Evolutionary conservation across 2,329 filamentous ascomycete species (phyloP), one percentile per base, ranked within the genome.

Genomic region (Eurotiales sp.): DNA sequence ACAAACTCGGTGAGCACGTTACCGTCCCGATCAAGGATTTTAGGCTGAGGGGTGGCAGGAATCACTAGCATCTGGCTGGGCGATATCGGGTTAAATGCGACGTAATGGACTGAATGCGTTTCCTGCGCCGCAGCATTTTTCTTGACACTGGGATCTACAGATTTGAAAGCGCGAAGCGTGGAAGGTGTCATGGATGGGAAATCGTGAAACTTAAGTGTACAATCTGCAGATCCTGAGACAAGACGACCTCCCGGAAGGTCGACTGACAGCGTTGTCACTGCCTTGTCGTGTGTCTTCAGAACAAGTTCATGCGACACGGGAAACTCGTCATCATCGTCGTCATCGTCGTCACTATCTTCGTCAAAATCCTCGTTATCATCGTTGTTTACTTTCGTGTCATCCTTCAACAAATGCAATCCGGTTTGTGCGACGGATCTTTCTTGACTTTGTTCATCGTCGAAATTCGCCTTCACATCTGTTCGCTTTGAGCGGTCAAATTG

Each of bases 121-220:
- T 97, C 93, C 32, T 86, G 80, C 50, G 78, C 83, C 4, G 86
- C 79, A 3, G 83, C 80, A 40, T 78, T 70, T 66, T 95, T 96
- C 23, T 84, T 82, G 46, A 84, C 82, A 61, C 86, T 91, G 0
- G 93, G 92, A 64, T 99, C 92, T 43, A 97, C 79, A 8, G 86
- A 91, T 64, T 90, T 90, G 78, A 99, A 99, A 1, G 93, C 90
- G 61, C 92, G 87, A 46, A 99, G 80, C 0, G 93, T 97, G 4
- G 90, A 93, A 1, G 91, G 90, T 0, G 92, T 96, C 86, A 99
- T 95, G 42, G 91, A 88, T 2, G 91, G 84, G 67, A 99, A 95
- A 67, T 99, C 92, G 72, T 96, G 90, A 15, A 99, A 78, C 66
- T 96, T 97, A 62, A 97, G 75, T 1, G 84, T 88, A 69, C 90